phyloP scores from a whole-genome alignment of 306 rosid species.

The Alnus glutinosa region DNA sequence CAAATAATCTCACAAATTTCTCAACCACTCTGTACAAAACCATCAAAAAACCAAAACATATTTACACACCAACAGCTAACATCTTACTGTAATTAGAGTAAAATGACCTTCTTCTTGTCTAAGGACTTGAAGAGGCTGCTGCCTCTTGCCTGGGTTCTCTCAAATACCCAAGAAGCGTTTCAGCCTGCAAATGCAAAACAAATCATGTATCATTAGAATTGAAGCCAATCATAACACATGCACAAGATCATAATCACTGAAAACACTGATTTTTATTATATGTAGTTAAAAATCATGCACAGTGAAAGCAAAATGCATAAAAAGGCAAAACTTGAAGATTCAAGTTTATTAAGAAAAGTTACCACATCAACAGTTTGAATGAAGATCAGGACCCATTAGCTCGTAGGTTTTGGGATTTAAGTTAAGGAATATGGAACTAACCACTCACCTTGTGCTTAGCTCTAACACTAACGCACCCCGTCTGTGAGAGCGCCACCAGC shows the following conservation, averaged over 20 bases:
- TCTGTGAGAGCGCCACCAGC: constrained; percentile 84
- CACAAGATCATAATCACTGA: neutral
- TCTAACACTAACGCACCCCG: constrained; percentile 63
- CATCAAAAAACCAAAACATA: constrained; percentile 45
- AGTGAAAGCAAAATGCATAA: neutral
- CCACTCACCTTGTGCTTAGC: constrained; percentile 83
- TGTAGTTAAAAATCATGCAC: neutral
- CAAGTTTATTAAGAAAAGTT: neutral
- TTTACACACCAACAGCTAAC: constrained; percentile 46
- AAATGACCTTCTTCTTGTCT: constrained; percentile 26
- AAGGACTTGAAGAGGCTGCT: constrained; percentile 59
- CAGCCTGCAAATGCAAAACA: constrained; percentile 68
- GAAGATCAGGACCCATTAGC: neutral
- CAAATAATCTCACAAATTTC: constrained; percentile 42
- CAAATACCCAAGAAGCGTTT: constrained; percentile 85
- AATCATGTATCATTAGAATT: neutral
- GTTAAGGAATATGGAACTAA: no score
- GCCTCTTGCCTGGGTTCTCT: constrained; percentile 97
- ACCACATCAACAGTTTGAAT: neutral
- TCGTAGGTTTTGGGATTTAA: no score
- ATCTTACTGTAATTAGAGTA: constrained; percentile 48
- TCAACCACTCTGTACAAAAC: constrained; percentile 77
- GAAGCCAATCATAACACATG: neutral
- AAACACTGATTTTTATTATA: neutral
- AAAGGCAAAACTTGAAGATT: neutral